Evolutionary conservation across 1,139 yeast genomes (phyloP), one percentile per base, ranked within the genome.

Genomic region (Pichia sp.): DNA sequence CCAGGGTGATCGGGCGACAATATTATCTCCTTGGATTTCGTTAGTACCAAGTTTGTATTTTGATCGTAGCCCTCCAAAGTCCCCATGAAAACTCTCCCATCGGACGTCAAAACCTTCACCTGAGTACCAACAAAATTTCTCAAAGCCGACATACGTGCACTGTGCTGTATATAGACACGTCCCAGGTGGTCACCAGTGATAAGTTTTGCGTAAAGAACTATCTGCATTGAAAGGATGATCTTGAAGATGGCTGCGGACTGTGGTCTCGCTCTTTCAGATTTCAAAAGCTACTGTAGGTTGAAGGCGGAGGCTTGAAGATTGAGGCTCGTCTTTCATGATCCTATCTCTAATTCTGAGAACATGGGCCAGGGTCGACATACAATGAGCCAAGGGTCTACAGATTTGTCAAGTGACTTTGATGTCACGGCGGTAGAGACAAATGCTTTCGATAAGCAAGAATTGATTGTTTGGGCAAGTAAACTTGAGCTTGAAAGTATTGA

Each of bases 91-190:
- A 75, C 63, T 38, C 87, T 64, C 15, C 94, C 96, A 53, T 85
- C 95, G 3, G 93, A 74, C n/a, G 94, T 81, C 37, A 88, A 67
- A 11, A 87, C 72, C 38, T 82, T 70, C 11, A 87, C 88, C 1
- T 19, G 5, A 47, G 66, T 65, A 45, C 72, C 77, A 69, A 45
- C 34, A 29, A 33, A 37, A 6, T 33, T 38, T 19, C 21, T 39
- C 3, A 37, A 18, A 15, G 31, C 32, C 15, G 40, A 37, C 45
- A 39, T 39, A n/a, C n/a, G n/a, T n/a, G n/a, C n/a, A n/a, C n/a
- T n/a, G n/a, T n/a, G n/a, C n/a, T n/a, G n/a, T n/a, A n/a, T n/a
- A n/a, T n/a, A n/a, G n/a, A n/a, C n/a, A n/a, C n/a, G n/a, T n/a
- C n/a, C n/a, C n/a, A n/a, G n/a, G n/a, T n/a, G n/a, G n/a, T n/a